A percentile compares a stretch with the other conserved stretches of the same genome.
These are phyloP conservation scores for Moesziomyces antarcticus DNA, from an alignment of 1,284 basidiomycete species.

Conservation along the genomic window DNA sequence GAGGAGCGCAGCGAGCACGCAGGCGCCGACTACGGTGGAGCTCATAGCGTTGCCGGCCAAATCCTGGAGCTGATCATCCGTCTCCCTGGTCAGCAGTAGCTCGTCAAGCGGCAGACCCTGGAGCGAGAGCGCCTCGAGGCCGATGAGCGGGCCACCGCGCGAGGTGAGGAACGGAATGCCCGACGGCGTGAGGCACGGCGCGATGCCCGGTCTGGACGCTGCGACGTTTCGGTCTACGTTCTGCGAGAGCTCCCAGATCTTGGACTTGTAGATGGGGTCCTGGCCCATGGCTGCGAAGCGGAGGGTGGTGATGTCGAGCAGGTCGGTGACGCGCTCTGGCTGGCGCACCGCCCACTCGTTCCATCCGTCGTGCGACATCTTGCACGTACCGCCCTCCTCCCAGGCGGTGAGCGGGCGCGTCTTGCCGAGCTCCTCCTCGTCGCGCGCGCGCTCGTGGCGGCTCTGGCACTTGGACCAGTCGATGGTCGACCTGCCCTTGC, in stretches of 20 bases:
- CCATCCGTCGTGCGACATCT: conserved; percentile 90
- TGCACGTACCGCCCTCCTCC: conserved; percentile 92
- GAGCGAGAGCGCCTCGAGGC: conserved; percentile 88
- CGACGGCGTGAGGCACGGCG: conserved; percentile 89
- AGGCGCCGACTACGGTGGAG: conserved; percentile 93
- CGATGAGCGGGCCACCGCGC: conserved; percentile 95
- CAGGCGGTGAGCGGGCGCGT: conserved; percentile 90
- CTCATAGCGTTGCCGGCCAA: conserved; percentile 93
- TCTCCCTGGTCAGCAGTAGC: conserved; percentile 88
- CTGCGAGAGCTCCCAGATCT: conserved; percentile 90
- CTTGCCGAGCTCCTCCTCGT: conserved; percentile 83
- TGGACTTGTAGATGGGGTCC: conserved; percentile 59
- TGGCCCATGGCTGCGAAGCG: conserved; percentile 80
- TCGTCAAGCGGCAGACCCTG: conserved; percentile 93
- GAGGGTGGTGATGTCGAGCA: conserved; percentile 89
- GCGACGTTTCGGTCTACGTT: conserved; percentile 87
- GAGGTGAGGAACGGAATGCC: conserved; percentile 97
- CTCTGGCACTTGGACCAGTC: conserved; percentile 95
- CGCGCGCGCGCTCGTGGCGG: conserved; percentile 85
- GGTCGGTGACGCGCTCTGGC: conserved; percentile 92
- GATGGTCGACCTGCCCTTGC: conserved; percentile 68
- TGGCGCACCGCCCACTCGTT: conserved; percentile 89
- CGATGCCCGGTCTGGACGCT: conserved; percentile 82
- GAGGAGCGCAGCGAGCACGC: conserved; percentile 82
- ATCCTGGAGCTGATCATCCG: conserved; percentile 91